Evolutionary conservation across 2,329 filamentous ascomycete genomes (phyloP).

Genomic region (Colletotrichum destructivum): DNA sequence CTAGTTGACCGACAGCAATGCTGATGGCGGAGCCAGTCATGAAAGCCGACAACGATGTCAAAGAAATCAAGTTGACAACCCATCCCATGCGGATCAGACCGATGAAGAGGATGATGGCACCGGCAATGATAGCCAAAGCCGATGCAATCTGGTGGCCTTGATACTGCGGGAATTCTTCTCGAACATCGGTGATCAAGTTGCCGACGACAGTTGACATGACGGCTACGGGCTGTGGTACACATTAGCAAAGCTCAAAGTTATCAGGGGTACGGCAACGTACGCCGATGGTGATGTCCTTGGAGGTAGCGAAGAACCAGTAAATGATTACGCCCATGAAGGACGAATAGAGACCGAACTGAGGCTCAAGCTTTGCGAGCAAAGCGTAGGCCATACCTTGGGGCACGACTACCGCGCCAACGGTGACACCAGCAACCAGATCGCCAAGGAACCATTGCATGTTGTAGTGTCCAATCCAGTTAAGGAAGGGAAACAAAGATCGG

Average conservation of each 20-base stretch:
- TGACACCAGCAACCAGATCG: conserved; percentile 84
- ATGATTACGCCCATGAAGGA: conserved; percentile 96
- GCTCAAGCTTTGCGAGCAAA: conserved; percentile 82
- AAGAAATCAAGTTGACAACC: conserved; percentile 93
- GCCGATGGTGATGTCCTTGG: conserved; percentile 98
- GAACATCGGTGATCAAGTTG: conserved; percentile 79
- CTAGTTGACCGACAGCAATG: conserved; percentile 88
- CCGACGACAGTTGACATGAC: conserved; percentile 95
- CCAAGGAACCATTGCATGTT: conserved; percentile 91
- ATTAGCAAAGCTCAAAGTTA: conserved; percentile 10
- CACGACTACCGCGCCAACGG: conserved; percentile 81
- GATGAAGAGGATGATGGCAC: conserved; percentile 82
- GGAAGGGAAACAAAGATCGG: conserved; percentile 85
- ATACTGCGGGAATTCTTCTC: conserved; percentile 69
- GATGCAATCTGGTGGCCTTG: conserved; percentile 80
- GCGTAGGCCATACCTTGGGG: conserved; percentile 98
- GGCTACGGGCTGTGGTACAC: conserved; percentile 79
- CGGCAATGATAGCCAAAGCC: conserved; percentile 82
- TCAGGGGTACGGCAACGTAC: conserved; percentile 65
- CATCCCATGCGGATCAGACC: conserved; percentile 87
- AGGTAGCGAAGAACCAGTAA: conserved; percentile 99
- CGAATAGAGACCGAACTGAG: conserved; percentile 91
- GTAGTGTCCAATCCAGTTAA: conserved; percentile 90
- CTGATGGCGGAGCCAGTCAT: conserved; percentile 97
- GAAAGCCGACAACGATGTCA: conserved; percentile 92